These are phyloP conservation scores for Funneliformis mosseae DNA, from an alignment of 192 early-diverging fungal species.

Conservation along the genomic window DNA sequence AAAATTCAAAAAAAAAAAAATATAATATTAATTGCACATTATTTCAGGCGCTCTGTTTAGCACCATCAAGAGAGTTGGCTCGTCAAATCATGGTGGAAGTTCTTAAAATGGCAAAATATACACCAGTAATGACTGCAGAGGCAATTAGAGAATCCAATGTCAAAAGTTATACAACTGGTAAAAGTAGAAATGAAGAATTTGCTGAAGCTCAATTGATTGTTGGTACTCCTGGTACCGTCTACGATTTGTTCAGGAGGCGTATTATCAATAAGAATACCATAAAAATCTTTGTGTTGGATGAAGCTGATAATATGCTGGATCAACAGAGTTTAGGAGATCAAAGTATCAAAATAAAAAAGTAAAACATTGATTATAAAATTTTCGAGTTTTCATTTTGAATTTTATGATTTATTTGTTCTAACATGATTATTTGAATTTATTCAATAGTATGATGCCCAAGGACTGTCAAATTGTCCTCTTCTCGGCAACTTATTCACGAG, in stretches of 20 bases:
- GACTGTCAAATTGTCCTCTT: slow-evolving; percentile 88
- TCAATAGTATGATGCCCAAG: slow-evolving; percentile 63
- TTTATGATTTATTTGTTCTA: neutral
- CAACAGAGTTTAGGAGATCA: slow-evolving; percentile 84
- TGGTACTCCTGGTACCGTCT: slow-evolving; percentile 93
- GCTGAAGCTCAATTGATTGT: slow-evolving; percentile 82
- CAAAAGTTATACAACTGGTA: slow-evolving; percentile 1
- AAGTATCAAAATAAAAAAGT: slow-evolving; percentile 82
- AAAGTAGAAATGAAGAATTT: slow-evolving; percentile 46
- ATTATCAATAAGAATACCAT: slow-evolving; percentile 62
- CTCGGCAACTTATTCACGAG: slow-evolving; percentile 90
- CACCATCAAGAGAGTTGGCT: slow-evolving; percentile 92
- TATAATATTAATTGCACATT: neutral
- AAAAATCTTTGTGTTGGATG: slow-evolving; percentile 91
- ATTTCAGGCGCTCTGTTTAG: slow-evolving; percentile 77
- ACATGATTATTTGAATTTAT: neutral
- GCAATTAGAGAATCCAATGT: slow-evolving; percentile 74
- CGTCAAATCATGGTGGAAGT: slow-evolving; percentile 93
- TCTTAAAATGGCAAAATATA: slow-evolving; percentile 90
- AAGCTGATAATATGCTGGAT: slow-evolving; percentile 99
- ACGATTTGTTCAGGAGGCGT: slow-evolving; percentile 69
- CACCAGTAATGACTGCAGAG: slow-evolving; percentile 68
- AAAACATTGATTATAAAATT: slow-evolving; percentile 19
- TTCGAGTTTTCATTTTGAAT: neutral
- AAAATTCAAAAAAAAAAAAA: neutral